Evolutionary conservation across 768 basidiomycete species (phyloP).

Genomic region (Artomyces pyxidatus): DNA sequence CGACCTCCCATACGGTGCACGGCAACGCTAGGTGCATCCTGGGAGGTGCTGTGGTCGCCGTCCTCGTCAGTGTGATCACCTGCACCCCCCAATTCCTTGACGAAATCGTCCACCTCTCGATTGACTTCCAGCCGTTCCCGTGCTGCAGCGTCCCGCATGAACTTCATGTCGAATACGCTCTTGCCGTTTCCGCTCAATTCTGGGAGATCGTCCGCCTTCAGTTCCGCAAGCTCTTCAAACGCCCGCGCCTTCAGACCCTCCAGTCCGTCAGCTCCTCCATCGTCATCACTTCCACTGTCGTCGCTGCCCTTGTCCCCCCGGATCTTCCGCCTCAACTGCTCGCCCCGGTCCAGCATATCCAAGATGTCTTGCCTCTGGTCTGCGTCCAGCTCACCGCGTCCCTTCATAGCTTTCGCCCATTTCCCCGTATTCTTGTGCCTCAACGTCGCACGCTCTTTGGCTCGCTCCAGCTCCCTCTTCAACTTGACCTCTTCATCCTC

Average conservation of each 20-base stretch:
- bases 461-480: slow-evolving; percentile 71
- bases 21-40: slow-evolving; percentile 28
- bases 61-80: slow-evolving; percentile 26
- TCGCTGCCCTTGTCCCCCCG: slow-evolving; percentile 54
- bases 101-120: slow-evolving; percentile 63
- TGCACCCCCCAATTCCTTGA: slow-evolving; percentile 51
- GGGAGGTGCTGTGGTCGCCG: slow-evolving; percentile 25
- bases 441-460: slow-evolving; percentile 84
- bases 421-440: slow-evolving; percentile 83
- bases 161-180: slow-evolving; percentile 92
- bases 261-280: slow-evolving; percentile 32
- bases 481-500: slow-evolving; percentile 44
- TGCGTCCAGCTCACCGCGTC: slow-evolving; percentile 56
- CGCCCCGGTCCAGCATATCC: slow-evolving; percentile 80
- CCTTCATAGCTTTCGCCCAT: slow-evolving; percentile 74
- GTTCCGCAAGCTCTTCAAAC: slow-evolving; percentile 58
- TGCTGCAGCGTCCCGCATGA: slow-evolving; percentile 90
- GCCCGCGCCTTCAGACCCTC: slow-evolving; percentile 53
- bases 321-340: slow-evolving; percentile 72
- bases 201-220: slow-evolving; percentile 20
- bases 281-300: slow-evolving; percentile 33
- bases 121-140: slow-evolving; percentile 51
- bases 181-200: slow-evolving; percentile 34
- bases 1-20: slow-evolving; percentile 62
- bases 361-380: slow-evolving; percentile 62